Evolutionary conservation across 2,329 filamentous ascomycete genomes (phyloP), one percentile per base, ranked within the genome.

Genomic region (Penicillium crustosum): DNA sequence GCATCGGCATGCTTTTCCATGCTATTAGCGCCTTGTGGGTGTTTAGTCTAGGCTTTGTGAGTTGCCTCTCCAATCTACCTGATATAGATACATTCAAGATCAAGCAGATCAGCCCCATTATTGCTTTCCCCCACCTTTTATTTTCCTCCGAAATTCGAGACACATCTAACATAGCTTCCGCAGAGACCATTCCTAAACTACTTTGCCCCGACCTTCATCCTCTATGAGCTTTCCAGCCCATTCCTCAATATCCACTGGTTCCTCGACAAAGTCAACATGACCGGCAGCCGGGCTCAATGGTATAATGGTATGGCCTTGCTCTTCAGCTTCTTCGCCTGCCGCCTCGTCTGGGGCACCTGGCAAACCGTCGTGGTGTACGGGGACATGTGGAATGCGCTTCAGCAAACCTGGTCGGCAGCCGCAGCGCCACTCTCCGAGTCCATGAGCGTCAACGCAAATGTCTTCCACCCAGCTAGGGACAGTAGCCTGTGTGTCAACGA

Each of bases 201-300:
- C 77, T 88, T 87, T 71, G 83, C 79, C 19, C 83, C 85, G 0
- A 81, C 81, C 6, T 88, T 88, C 75, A 85, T 88, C 66, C 83
- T 88, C 64, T 88, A 88, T 75, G 86, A 88, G 69, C 82, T 88
- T 62, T 86, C 83, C 41, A 83, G 81, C 60, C 86, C 86, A 9
- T 87, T 88, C 71, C 79, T 88, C 61, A 88, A 88, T 72, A 82
- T 88, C 69, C 86, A 88, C 76, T 88, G 86, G 86, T 88, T 88
- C 77, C 84, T 84, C 68, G 86, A 88, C 70, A 88, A 88, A 74
- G 77, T 88, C 70, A 81, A 83, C 70, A 81, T 87, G 75, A 88
- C 86, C 5, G 86, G 86, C 52, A 82, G 81, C 49, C 79, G 77
- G 49, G 70, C 83, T 25, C 86, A 88, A 69, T 84, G 85, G 75